Conservation (phyloP, 2,329 filamentous ascomycete species). For the Ophiostoma montium region DNA sequence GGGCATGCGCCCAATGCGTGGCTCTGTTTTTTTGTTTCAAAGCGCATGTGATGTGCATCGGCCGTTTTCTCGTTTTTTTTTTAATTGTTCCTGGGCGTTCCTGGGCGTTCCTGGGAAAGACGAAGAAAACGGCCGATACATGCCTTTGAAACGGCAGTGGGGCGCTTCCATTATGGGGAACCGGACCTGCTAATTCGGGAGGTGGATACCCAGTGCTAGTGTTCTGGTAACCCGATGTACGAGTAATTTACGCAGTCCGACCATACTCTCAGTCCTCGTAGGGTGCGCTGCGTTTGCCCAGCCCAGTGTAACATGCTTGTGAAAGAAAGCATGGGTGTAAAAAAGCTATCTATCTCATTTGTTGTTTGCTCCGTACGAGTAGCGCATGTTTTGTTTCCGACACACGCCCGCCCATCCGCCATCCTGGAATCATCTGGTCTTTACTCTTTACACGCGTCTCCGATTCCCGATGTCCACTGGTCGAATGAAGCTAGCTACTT, state of each 20-base stretch:
- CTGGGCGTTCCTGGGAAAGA: too few species aligned
- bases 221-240: slow-evolving; percentile 2
- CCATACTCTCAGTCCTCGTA: too few species aligned
- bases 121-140: slow-evolving; percentile 3
- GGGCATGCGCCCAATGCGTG: neutral
- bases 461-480: too few species aligned
- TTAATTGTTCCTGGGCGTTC: too few species aligned
- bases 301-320: neutral
- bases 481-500: too few species aligned
- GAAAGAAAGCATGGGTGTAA: neutral
- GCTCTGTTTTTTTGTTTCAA: too few species aligned
- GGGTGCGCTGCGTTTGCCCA: neutral
- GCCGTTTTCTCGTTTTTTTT: too few species aligned
- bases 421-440: neutral
- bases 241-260: slow-evolving; percentile 8
- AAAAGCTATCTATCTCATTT: neutral
- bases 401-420: too few species aligned
- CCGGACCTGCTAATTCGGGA: slow-evolving; percentile 9
- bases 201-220: neutral
- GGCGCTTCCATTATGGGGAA: slow-evolving; percentile 6
- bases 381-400: too few species aligned
- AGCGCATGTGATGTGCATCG: too few species aligned
- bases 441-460: neutral
- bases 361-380: neutral
- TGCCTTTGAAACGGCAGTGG: slow-evolving; percentile 11